Evolutionary conservation across 176 grass and related monocot species (phyloP).

Genomic region (Oryza meridionalis): DNA sequence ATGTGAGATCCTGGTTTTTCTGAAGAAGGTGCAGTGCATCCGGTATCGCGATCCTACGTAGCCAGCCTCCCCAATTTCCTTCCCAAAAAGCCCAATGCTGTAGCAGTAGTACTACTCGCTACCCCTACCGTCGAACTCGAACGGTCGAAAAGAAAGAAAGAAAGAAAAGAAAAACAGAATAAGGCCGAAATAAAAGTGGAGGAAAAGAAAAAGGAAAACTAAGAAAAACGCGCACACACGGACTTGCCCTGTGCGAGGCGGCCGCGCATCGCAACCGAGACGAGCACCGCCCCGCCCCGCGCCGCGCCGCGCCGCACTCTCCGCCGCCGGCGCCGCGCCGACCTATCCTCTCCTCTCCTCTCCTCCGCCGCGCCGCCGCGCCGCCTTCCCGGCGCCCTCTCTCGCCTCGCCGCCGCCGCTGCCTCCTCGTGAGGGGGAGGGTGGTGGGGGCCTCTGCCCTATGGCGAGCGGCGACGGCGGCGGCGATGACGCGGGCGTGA

Average conservation of each 20-base stretch:
- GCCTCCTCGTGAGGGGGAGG: neutral
- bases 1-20: no score
- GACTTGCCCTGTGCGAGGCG: conserved; percentile 32
- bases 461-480: conserved; percentile 53
- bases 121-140: neutral
- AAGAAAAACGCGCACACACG: neutral
- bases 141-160: neutral
- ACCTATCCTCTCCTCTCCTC: neutral
- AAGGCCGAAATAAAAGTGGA: neutral
- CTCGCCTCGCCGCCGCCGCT: neutral
- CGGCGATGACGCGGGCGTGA: conserved; percentile 57
- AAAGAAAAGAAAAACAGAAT: neutral
- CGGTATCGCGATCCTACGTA: no score
- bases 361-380: neutral
- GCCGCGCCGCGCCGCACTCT: neutral
- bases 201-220: neutral
- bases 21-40: no score
- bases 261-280: conserved; percentile 3
- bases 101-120: neutral
- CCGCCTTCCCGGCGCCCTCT: neutral
- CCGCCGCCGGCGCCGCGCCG: neutral
- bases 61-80: no score
- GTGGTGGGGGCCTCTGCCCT: conserved; percentile 19
- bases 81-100: no score
- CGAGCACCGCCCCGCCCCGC: neutral